Evolutionary conservation across 441 rosid species (phyloP), one percentile per base, ranked within the genome.

Genomic region (Sinapis alba): DNA sequence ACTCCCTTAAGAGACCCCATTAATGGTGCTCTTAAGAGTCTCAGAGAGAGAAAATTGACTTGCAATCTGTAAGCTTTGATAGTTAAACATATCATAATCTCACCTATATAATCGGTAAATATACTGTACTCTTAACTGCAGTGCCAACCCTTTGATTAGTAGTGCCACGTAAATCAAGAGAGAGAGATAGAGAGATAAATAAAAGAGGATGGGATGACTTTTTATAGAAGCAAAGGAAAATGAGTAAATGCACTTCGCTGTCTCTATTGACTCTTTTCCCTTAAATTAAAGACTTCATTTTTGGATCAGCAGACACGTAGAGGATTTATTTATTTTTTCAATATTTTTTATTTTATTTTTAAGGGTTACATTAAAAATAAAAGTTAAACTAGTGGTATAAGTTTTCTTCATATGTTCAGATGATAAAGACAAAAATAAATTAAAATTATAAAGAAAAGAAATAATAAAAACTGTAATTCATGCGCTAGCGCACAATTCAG

Each of bases 221-320:
- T 12, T 45, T 12, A 19, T n/a, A 75, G 51, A 69, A 75, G 53
- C 71, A 76, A 21, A 43, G 16, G 13, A 21, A 43, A 21, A 21
- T 57, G 68, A 77, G 76, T 77, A 47, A 71, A 71, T 77, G 80
- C 68, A 58, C 68, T 23, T 58, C 18, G 68, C 68, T 71, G 72
- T 77, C 76, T 65, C 62, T 43, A 43, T 43, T 43, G 51, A 43
- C 51, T 43, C 7, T 43, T 43, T n/a, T 43, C 51, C 18, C 51
- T 21, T 41, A 13, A 54, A 59, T 15, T 21, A 43, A 43, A 43
- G 8, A 5, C 51, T 43, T 43, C 7, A 4, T 43, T 5, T 43
- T 43, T 18, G 51, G 51, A 43, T 43, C 51, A 43, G 51, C 73
- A 51, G 45, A 45, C 73, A 68, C 79, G 53, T 74, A 58, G 2